Evolutionary conservation across 176 grass and related monocot genomes (phyloP), one percentile per base, ranked within the genome.

Genomic region (Musa acuminata): DNA sequence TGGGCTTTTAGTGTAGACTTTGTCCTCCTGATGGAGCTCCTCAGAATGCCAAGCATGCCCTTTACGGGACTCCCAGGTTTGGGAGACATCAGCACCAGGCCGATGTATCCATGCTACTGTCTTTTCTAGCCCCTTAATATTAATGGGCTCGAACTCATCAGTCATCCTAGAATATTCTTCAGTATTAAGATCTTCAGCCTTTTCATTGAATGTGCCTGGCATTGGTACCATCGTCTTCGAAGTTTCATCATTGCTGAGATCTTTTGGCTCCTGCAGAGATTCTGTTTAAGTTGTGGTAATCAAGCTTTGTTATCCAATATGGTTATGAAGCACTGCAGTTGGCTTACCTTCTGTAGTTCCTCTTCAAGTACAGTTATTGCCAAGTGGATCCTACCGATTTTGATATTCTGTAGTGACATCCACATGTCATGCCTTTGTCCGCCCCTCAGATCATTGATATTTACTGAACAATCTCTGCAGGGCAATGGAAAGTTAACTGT

Each of bases 381-480:
- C 52, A 99, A 49, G 72, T 81, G 88, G 75, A 99, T 62, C 75
- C 95, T 91, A 82, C 95, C 95, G 77, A 85, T 91, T 81, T 94
- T 99, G 35, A 99, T 76, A 59, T 94, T 91, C 67, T 91, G 88
- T 62, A 99, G 73, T 70, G 90, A 77, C 76, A 99, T 64, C 90
- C 95, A 99, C 80, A 91, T 94, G 16, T 94, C 90, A 83, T 99
- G 88, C 80, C 95, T 94, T 67, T 89, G 86, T 76, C 95, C 95
- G 73, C 88, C 90, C 72, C 78, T 87, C 35, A 94, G 71, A 49
- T 99, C 86, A 62, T 89, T 79, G 74, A 99, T 43, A 68, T 83
- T 73, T 60, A 99, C 72, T 26, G 82, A 77, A 84, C 86, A 99
- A 75, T 75, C 80, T 69, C 95, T 99, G 86, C 49, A 83, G 59